Conservation (phyloP, 2,329 filamentous ascomycete genomes). For the Curvularia verruculosa region DNA sequence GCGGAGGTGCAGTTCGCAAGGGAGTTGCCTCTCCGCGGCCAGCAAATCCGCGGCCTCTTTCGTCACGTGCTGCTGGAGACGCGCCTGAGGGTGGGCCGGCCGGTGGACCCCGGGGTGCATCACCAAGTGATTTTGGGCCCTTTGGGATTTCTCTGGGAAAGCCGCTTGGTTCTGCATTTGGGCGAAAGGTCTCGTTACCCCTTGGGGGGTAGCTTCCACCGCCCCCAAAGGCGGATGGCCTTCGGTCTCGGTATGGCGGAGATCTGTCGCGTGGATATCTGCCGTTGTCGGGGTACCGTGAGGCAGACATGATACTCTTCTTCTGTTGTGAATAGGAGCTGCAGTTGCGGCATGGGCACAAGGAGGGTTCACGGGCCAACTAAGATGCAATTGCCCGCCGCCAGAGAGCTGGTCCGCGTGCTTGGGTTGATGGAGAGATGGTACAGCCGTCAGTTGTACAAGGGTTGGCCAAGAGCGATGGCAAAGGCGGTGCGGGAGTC, state of each 20-base stretch:
- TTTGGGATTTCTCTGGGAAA: slow-evolving; percentile 70
- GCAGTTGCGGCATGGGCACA: slow-evolving; percentile 26
- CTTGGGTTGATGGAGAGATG: neutral
- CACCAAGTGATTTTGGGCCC: slow-evolving; percentile 79
- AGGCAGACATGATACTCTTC: slow-evolving; percentile 41
- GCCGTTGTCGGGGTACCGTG: slow-evolving; percentile 44
- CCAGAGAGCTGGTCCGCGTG: neutral
- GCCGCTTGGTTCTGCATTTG: slow-evolving; percentile 34
- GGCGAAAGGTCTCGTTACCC: slow-evolving; percentile 45
- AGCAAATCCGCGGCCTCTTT: slow-evolving; percentile 66
- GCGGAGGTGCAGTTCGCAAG: slow-evolving; percentile 62
- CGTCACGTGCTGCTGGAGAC: slow-evolving; percentile 58
- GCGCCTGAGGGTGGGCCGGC: slow-evolving; percentile 37
- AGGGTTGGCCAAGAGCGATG: neutral
- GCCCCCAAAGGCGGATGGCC: slow-evolving; percentile 68
- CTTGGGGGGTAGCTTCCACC: slow-evolving; percentile 60
- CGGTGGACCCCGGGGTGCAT: slow-evolving; percentile 57
- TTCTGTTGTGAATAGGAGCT: slow-evolving; percentile 7
- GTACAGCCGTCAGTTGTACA: neutral
- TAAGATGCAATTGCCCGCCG: slow-evolving; percentile 2
- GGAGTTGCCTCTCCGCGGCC: slow-evolving; percentile 65
- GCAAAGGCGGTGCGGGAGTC: neutral
- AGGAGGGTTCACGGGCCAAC: slow-evolving; percentile 3
- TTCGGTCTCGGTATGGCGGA: slow-evolving; percentile 66
- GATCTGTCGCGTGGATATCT: slow-evolving; percentile 53